Evolutionary conservation across 805 yeast species (phyloP), one percentile per base, ranked within the genome.

Genomic region (Candida tallmaniae): DNA sequence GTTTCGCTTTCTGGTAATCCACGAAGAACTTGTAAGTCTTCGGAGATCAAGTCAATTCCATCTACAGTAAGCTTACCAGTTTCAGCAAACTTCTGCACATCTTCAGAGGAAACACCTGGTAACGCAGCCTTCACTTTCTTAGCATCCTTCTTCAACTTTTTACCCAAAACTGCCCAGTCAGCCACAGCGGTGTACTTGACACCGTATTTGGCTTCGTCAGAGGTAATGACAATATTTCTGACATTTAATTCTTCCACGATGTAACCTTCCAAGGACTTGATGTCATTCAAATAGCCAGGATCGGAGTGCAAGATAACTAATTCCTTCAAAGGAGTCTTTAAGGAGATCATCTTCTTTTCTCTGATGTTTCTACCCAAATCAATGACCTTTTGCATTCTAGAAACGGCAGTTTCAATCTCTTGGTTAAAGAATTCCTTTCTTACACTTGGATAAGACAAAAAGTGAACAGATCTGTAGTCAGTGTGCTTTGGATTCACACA

Each of bases 121-220:
- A 93, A 74, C 12, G 94, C 97, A 54, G 81, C 95, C 74, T 90
- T 94, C 41, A 93, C 98, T 60, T 78, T 81, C 68, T 84, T 87
- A 42, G 85, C 94, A 51, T 89, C 97, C 58, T 81, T 80, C 78
- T 88, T 90, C 63, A 93, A 76, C 66, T 93, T 93, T 74, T 90
- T 93, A 68, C 99, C 99, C 48, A 93, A 74, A 14, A 88, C 86
- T 39, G 97, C 96, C 98, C 99, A 93, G 69, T 93, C 99, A 31
- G 98, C 98, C 60, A 85, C 94, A 27, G 90, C 97, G 45, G 75
- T 78, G 71, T 89, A 90, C 58, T 82, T 84, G 42, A 93, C 97
- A 51, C 89, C 93, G 57, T 89, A 90, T 55, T 82, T 80, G 49
- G 73, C 80, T 68, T 93, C 99, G 56, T 93, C 96, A 16, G 84